Conservation (phyloP, 1,284 basidiomycete species). For the Rhizopogon hawkerae region DNA sequence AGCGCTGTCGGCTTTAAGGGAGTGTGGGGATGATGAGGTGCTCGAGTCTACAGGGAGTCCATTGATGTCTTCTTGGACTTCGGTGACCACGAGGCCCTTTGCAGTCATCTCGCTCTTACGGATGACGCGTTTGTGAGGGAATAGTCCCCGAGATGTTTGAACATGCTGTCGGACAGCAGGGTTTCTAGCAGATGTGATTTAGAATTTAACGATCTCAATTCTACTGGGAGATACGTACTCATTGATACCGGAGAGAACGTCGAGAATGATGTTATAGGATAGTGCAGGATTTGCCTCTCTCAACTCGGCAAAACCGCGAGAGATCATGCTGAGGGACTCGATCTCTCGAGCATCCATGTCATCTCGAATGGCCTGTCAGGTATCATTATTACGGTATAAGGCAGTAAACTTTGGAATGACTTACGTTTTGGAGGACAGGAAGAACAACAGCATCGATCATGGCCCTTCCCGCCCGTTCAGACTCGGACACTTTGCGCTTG, state of each 20-base stretch:
- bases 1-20: conserved; percentile 29
- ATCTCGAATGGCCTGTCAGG: conserved; percentile 59
- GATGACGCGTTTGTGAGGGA: conserved; percentile 70
- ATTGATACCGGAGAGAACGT: conserved; percentile 85
- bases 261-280: conserved; percentile 80
- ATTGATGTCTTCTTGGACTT: conserved; percentile 61
- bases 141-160: conserved; percentile 62
- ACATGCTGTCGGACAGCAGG: conserved; percentile 66
- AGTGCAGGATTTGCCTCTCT: conserved; percentile 74
- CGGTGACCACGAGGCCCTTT: conserved; percentile 69
- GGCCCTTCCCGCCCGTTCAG: conserved; percentile 55
- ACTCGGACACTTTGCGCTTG: conserved; percentile 46
- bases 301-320: conserved; percentile 81
- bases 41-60: conserved; percentile 35
- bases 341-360: conserved; percentile 85
- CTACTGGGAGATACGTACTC: conserved; percentile 48
- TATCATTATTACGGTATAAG: conserved; percentile 12
- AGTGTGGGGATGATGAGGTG: conserved; percentile 21
- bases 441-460: conserved; percentile 78
- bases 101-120: conserved; percentile 77
- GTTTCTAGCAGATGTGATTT: conserved; percentile 41
- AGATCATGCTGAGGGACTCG: conserved; percentile 83
- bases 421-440: conserved; percentile 65
- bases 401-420: conserved; percentile 16
- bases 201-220: background rate